Conservation (phyloP, 2,329 filamentous ascomycete species). For the Alternaria arbusti region DNA sequence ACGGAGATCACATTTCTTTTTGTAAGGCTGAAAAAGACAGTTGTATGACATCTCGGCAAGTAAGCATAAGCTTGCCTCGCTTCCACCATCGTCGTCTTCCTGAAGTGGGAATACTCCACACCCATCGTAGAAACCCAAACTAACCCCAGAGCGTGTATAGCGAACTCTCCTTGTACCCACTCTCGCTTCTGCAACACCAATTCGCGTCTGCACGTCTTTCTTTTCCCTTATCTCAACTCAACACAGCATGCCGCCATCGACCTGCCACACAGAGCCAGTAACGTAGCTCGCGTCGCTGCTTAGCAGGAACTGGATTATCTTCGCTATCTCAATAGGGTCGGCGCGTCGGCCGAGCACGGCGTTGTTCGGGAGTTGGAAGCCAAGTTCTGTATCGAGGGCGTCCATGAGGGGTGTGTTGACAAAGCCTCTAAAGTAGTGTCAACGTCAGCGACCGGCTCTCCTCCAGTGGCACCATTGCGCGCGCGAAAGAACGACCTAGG, state of each 20-base stretch:
- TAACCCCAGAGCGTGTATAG: background rate
- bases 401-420: slow-evolving; percentile 22
- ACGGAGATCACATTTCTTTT: background rate
- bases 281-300: slow-evolving; percentile 25
- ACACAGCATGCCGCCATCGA: slow-evolving; percentile 24
- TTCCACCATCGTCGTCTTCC: background rate
- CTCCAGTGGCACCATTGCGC: background rate
- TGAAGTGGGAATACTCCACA: background rate
- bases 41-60: background rate
- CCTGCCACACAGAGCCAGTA: slow-evolving; percentile 22
- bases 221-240: slow-evolving; percentile 6
- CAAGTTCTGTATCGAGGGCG: background rate
- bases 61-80: background rate
- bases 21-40: background rate
- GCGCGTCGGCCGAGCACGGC: slow-evolving; percentile 17
- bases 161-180: background rate
- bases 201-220: background rate
- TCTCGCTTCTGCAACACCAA: background rate
- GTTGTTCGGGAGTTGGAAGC: slow-evolving; percentile 13
- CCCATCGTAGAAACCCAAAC: background rate
- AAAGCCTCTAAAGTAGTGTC: slow-evolving; percentile 15
- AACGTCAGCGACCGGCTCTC: background rate
- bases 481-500: background rate
- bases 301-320: slow-evolving; percentile 21
- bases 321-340: slow-evolving; percentile 21